phyloP scores from a whole-genome alignment of 208 protist species.

The Angomonas desouzai region DNA sequence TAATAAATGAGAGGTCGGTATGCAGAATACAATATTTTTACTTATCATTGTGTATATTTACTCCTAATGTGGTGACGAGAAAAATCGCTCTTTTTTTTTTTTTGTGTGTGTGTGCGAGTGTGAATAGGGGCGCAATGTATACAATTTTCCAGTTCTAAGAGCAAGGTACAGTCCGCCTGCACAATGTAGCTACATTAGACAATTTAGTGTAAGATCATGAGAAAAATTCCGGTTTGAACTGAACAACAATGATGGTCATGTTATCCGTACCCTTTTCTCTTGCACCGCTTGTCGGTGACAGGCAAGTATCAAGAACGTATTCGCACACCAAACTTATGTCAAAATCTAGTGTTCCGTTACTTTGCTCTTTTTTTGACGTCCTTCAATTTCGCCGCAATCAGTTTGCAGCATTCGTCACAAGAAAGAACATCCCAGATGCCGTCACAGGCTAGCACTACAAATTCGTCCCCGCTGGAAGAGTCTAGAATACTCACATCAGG shows the following conservation, averaged over 20 bases:
- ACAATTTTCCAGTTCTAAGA: too few relatives aligned
- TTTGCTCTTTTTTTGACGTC: conserved; percentile 18
- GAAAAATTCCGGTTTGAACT: conserved; percentile 64
- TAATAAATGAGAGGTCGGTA: too few relatives aligned
- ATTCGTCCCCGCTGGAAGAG: conserved; percentile 53
- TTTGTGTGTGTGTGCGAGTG: too few relatives aligned
- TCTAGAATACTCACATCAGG: conserved; percentile 59
- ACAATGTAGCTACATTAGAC: not conserved
- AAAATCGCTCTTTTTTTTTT: too few relatives aligned
- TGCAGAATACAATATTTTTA: too few relatives aligned
- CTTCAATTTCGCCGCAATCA: conserved; percentile 38
- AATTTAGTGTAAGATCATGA: too few relatives aligned
- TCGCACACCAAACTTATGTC: conserved; percentile 81
- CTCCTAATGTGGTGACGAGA: too few relatives aligned
- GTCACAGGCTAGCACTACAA: conserved; percentile 92
- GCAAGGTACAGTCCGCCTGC: too few relatives aligned
- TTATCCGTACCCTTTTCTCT: conserved; percentile 71
- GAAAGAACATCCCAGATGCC: conserved; percentile 93
- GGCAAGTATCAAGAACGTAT: conserved; percentile 64
- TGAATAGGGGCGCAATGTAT: too few relatives aligned
- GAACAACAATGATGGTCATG: conserved; percentile 86
- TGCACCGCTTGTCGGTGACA: conserved; percentile 52
- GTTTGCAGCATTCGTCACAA: conserved; percentile 68
- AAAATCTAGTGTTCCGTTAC: conserved; percentile 4
- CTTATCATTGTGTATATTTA: too few relatives aligned